A percentile compares a stretch with the other conserved stretches of the same genome.
Evolutionary conservation across 129 eudicot species (phyloP).

Genomic region (Gnaphalium uliginosum): DNA sequence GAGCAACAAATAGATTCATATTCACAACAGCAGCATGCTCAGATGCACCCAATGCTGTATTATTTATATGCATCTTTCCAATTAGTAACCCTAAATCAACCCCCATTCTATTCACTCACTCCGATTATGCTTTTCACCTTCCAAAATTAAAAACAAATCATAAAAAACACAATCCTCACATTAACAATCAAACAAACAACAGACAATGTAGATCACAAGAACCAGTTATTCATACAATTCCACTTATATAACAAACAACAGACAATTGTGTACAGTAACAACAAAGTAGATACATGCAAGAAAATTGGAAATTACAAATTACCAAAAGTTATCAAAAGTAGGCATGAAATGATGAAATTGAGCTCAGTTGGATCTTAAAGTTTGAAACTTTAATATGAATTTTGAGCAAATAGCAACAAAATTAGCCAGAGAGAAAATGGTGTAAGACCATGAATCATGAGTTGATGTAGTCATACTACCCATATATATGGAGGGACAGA

Average conservation of each 20-base stretch:
- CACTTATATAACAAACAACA: not conserved
- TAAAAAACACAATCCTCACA: not conserved
- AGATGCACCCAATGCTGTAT: conserved; percentile 32
- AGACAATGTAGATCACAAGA: conserved; percentile 1
- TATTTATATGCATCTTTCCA: conserved; percentile 29
- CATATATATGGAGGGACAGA: conserved; percentile 36
- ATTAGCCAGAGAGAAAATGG: conserved; percentile 21
- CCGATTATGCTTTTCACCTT: conserved; percentile 26
- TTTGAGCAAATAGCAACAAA: not conserved
- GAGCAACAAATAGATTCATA: conserved; percentile 71
- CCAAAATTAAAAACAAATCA: not conserved
- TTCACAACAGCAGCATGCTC: conserved; percentile 63
- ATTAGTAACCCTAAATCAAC: conserved; percentile 27
- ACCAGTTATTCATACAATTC: not conserved
- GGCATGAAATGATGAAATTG: conserved; percentile 8
- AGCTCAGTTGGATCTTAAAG: conserved; percentile 1
- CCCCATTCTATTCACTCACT: conserved; percentile 20
- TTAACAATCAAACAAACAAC: not conserved
- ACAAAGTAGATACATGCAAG: conserved; percentile 1
- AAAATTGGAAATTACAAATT: not conserved
- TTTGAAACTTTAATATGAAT: conserved; percentile 9
- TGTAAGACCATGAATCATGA: conserved; percentile 19
- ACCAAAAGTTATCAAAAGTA: conserved; percentile 7
- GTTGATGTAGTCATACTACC: conserved; percentile 8
- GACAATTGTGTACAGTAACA: not conserved